A percentile compares a stretch with the other conserved stretches of the same genome.
phyloP scores from a whole-genome alignment of 768 basidiomycete species.

The Calocybe cyanea region DNA sequence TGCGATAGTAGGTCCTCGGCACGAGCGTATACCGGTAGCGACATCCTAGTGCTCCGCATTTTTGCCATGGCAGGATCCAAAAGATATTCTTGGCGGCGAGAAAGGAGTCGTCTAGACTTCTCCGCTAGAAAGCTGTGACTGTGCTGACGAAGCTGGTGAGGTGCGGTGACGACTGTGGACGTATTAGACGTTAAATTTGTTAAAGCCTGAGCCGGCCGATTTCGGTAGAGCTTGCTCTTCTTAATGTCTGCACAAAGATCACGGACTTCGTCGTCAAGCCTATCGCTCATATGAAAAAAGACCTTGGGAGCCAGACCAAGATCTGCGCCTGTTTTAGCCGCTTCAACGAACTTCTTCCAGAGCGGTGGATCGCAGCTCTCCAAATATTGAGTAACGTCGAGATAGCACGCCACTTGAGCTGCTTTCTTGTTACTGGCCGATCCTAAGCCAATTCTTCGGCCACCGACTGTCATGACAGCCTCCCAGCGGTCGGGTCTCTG shows the following conservation, averaged over 20 bases:
- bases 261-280: conserved; percentile 64
- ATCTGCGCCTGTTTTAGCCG: conserved; percentile 60
- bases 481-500: conserved; percentile 50
- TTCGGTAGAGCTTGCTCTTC: conserved; percentile 60
- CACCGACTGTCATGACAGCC: conserved; percentile 71
- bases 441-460: conserved; percentile 81
- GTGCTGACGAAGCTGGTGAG: conserved; percentile 18
- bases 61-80: conserved; percentile 52
- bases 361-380: conserved; percentile 78
- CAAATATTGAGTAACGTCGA: conserved; percentile 86
- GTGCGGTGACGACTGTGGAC: not conserved
- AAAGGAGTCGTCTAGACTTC: conserved; percentile 58
- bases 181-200: not conserved
- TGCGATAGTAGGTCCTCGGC: conserved; percentile 63
- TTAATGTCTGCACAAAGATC: conserved; percentile 68
- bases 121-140: conserved; percentile 27
- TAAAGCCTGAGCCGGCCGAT: conserved; percentile 42
- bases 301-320: conserved; percentile 72
- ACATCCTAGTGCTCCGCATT: conserved; percentile 63
- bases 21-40: conserved; percentile 74
- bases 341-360: conserved; percentile 68
- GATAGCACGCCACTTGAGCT: conserved; percentile 69
- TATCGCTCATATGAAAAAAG: conserved; percentile 57
- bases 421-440: conserved; percentile 63
- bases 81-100: conserved; percentile 57